A percentile compares a stretch with the other conserved stretches of the same genome.
Evolutionary conservation across 495 filamentous ascomycete species (phyloP).

Genomic region (Lasiosphaeria hispida): DNA sequence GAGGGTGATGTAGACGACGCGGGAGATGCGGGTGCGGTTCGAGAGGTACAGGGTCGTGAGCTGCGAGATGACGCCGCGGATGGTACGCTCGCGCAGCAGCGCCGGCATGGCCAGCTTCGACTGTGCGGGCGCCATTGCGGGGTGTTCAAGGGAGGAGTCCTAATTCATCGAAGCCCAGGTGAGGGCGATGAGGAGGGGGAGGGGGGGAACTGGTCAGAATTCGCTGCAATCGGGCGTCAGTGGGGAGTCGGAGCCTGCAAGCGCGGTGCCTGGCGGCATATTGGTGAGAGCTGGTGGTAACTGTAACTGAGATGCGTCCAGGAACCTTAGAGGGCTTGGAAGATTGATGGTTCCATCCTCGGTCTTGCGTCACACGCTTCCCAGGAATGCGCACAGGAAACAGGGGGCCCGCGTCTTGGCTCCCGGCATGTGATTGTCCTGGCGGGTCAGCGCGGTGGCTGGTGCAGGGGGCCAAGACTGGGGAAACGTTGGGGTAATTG

Average conservation of each 20-base stretch:
- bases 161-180: not conserved
- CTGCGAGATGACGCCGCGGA: slow-evolving; percentile 70
- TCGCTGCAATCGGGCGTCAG: no score
- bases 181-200: slow-evolving; percentile 11
- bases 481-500: slow-evolving; percentile 17
- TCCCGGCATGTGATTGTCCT: slow-evolving; percentile 32
- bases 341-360: slow-evolving; percentile 17
- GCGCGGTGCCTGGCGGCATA: no score
- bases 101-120: slow-evolving; percentile 66
- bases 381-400: slow-evolving; percentile 23
- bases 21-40: slow-evolving; percentile 86
- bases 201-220: slow-evolving; percentile 12
- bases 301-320: no score
- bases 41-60: slow-evolving; percentile 74
- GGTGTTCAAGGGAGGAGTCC: not conserved
- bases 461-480: slow-evolving; percentile 8
- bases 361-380: slow-evolving; percentile 37
- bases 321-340: not conserved
- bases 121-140: slow-evolving; percentile 65
- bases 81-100: slow-evolving; percentile 59
- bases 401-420: not conserved
- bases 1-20: slow-evolving; percentile 87
- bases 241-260: no score
- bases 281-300: not conserved
- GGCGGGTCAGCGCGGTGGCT: not conserved